These are phyloP conservation scores for Sistotremastrum suecicum DNA, from an alignment of 768 basidiomycete genomes.

Conservation along the genomic window DNA sequence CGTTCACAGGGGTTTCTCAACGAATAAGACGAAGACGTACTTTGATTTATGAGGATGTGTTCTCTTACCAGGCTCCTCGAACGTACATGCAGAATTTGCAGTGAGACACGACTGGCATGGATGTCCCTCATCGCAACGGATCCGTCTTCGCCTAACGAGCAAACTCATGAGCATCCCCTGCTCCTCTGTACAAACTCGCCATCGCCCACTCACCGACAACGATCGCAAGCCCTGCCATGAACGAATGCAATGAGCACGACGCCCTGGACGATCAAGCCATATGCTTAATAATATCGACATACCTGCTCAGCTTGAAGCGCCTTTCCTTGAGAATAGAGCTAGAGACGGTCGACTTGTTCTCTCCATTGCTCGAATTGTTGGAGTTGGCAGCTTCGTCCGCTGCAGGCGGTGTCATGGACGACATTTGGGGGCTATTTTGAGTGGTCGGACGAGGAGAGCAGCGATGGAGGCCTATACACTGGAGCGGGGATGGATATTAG, in stretches of 20 bases:
- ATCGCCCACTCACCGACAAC: conserved; percentile 56
- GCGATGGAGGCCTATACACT: too few species aligned
- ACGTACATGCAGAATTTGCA: conserved; percentile 69
- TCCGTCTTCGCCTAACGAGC: conserved; percentile 50
- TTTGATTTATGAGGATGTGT: conserved; percentile 83
- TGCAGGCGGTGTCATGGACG: too few species aligned
- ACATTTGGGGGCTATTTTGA: too few species aligned
- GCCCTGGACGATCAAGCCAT: conserved; percentile 2
- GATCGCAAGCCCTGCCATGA: conserved; percentile 66
- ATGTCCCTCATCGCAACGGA: conserved; percentile 82
- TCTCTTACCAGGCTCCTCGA: conserved; percentile 77
- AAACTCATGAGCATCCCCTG: not conserved
- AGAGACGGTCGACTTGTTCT: too few species aligned
- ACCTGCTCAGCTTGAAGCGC: conserved; percentile 83
- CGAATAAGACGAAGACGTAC: conserved; percentile 26
- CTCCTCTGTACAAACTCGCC: not conserved
- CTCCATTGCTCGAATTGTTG: too few species aligned
- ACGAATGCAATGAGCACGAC: conserved; percentile 5
- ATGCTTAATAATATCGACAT: conserved; percentile 11
- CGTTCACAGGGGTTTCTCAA: not conserved
- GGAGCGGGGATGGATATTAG: too few species aligned
- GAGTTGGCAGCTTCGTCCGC: too few species aligned
- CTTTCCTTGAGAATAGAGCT: conserved; percentile 39
- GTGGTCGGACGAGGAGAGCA: too few species aligned
- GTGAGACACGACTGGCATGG: conserved; percentile 82